Base-by-base conservation (phyloP, 495 filamentous ascomycete genomes). In the Hyaloscypha finlandica region DNA sequence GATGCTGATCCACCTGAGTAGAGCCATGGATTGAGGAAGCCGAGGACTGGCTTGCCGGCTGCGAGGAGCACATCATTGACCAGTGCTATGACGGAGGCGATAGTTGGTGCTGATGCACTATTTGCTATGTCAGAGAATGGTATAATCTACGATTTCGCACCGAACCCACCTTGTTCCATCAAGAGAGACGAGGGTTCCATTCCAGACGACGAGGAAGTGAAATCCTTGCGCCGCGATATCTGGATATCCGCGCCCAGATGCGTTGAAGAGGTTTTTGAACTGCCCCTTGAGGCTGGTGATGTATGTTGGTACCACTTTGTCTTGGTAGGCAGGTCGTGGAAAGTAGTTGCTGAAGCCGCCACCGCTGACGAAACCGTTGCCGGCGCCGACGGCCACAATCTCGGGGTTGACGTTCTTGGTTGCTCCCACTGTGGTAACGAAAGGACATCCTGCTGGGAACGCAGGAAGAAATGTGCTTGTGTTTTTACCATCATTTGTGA, bases 361-460 rank as follows among this genome's bases (percentile, higher is more conserved):
- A 22, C 88, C 86, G 12, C 81, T 85, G 75, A 74, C 84, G 82
- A 54, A 83, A 31, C 16, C 29, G 8, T 88, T 91, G 0, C 81
- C 81, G 35, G 85, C 86, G 68, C 85, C 89, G 30, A 65, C 72
- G 22, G 86, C 80, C 9, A 82, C 88, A n/a, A 75, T 81, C 37
- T 88, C 77, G 22, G 87, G 86, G 6, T 88, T 73, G 1, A 83
- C 77, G 22, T 81, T 77, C 30, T 79, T 76, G 0, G 89, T 91
- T 6, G 87, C 90, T 16, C 91, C 92, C 3, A 93, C 89, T 0
- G 87, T 78, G 0, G 92, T 96, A 4, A 93, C 86, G 69, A 86
- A 94, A 0, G 91, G 92, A 69, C 92, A 94, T 20, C 83, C 81
- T 1, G 89, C 88, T 0, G 92, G 92, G 74, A 92, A 94, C 4